phyloP scores from a whole-genome alignment of 1,139 yeast species.

The Saccharomycopsis hybrid region DNA sequence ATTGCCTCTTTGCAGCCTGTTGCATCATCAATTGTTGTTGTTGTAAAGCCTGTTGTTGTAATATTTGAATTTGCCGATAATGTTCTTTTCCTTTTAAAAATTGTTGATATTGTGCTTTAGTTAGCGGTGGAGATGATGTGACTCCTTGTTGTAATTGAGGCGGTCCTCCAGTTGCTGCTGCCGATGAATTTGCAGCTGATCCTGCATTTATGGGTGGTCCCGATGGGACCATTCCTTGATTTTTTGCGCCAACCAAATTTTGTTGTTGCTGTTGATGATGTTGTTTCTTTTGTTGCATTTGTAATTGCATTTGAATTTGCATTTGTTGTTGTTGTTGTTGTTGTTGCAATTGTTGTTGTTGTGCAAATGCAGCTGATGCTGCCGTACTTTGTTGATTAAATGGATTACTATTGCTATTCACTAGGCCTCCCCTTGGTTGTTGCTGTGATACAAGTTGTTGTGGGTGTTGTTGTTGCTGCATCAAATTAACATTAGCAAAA shows the following conservation, averaged over 20 bases:
- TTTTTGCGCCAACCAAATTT: too few species aligned
- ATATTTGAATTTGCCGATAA: background rate
- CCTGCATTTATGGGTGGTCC: background rate
- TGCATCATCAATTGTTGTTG: conserved; percentile 10
- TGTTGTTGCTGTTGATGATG: conserved; percentile 6
- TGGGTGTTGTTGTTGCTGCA: background rate
- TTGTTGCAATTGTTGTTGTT: conserved; percentile 1
- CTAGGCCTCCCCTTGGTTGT: too few species aligned
- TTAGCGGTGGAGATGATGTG: conserved; percentile 4
- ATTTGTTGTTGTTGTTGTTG: background rate
- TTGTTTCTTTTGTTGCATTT: background rate
- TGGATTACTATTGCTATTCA: too few species aligned
- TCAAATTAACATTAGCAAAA: background rate
- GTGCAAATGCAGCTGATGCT: too few species aligned
- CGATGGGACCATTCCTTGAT: too few species aligned
- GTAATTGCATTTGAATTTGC: too few species aligned
- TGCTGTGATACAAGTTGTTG: background rate
- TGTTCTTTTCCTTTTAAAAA: conserved; percentile 9
- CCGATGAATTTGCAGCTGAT: conserved; percentile 1
- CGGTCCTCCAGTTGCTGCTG: background rate
- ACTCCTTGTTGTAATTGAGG: background rate
- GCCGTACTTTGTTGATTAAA: too few species aligned
- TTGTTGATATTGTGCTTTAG: conserved; percentile 14
- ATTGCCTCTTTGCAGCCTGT: too few species aligned
- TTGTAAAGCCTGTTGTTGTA: conserved; percentile 4